These are phyloP conservation scores for Syzygium grande DNA, from an alignment of 345 rosid species.

Conservation along the genomic window DNA sequence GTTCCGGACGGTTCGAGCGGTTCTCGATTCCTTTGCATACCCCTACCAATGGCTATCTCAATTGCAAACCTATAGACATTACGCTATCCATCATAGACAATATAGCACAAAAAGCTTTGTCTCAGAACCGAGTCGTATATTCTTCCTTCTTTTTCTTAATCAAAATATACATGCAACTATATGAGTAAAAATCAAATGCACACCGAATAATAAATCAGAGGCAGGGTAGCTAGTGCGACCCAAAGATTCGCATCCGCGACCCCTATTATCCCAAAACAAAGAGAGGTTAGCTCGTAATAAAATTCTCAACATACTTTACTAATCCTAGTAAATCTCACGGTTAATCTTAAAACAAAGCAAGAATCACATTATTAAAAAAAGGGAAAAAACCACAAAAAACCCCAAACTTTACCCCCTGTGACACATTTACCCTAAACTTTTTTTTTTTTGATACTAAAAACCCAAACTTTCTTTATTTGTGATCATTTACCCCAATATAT, in stretches of 20 bases:
- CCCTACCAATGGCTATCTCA: too few relatives aligned
- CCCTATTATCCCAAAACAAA: background rate
- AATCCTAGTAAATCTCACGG: background rate
- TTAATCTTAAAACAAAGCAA: background rate
- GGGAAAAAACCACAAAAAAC: too few relatives aligned
- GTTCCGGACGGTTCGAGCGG: too few relatives aligned
- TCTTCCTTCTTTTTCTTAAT: background rate
- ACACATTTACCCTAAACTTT: too few relatives aligned
- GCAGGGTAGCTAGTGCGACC: background rate
- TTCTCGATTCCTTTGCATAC: too few relatives aligned
- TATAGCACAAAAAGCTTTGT: background rate
- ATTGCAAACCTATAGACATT: background rate
- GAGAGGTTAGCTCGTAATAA: background rate
- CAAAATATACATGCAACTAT: accelerated
- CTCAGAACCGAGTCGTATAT: background rate
- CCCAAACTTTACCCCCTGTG: too few relatives aligned
- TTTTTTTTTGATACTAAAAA: too few relatives aligned
- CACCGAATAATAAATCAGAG: background rate
- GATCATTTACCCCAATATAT: too few relatives aligned
- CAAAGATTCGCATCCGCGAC: accelerated
- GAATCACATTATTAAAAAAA: too few relatives aligned
- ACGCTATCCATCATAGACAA: background rate
- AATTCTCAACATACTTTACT: background rate
- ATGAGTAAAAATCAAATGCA: background rate
- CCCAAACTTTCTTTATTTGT: too few relatives aligned